Evolutionary conservation across 257 asterid species (phyloP).

Genomic region (Fraxinus excelsior): DNA sequence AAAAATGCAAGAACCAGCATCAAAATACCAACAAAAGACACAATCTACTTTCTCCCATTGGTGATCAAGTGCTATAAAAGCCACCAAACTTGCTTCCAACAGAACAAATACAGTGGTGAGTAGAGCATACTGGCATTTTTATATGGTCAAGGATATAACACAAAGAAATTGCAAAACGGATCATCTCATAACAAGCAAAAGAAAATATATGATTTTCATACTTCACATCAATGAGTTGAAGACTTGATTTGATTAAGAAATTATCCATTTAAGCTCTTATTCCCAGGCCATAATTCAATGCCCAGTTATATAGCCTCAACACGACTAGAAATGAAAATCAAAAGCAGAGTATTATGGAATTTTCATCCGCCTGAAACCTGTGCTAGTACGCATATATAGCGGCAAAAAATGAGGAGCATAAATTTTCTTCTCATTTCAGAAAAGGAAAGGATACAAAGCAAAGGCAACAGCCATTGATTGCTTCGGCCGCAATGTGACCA

Average conservation of each 20-base stretch:
- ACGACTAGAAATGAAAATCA: neutral
- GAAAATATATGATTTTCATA: neutral
- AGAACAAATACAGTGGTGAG: slow-evolving; percentile 56
- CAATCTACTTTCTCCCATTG: slow-evolving; percentile 73
- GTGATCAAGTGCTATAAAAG: slow-evolving; percentile 71
- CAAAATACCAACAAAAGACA: slow-evolving; percentile 13
- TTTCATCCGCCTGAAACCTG: neutral
- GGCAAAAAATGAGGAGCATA: neutral
- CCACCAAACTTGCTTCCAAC: slow-evolving; percentile 62
- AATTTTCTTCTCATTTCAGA: neutral
- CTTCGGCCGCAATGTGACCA: slow-evolving; percentile 88
- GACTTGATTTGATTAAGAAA: slow-evolving; percentile 8
- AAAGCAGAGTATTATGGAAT: neutral
- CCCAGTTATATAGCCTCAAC: neutral
- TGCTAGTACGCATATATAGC: neutral
- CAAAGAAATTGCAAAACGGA: neutral
- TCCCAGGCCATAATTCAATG: neutral
- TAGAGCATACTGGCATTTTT: slow-evolving; percentile 55
- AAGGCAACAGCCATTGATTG: slow-evolving; percentile 82
- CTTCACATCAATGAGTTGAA: slow-evolving; percentile 6
- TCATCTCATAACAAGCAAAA: slow-evolving; percentile 5
- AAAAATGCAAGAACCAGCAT: slow-evolving; percentile 17
- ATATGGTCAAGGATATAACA: slow-evolving; percentile 45
- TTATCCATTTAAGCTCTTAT: neutral
- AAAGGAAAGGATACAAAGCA: slow-evolving; percentile 76